These are phyloP conservation scores for Protomyces lactucae-debilis DNA, from an alignment of 1,139 yeast species.

Conservation along the genomic window DNA sequence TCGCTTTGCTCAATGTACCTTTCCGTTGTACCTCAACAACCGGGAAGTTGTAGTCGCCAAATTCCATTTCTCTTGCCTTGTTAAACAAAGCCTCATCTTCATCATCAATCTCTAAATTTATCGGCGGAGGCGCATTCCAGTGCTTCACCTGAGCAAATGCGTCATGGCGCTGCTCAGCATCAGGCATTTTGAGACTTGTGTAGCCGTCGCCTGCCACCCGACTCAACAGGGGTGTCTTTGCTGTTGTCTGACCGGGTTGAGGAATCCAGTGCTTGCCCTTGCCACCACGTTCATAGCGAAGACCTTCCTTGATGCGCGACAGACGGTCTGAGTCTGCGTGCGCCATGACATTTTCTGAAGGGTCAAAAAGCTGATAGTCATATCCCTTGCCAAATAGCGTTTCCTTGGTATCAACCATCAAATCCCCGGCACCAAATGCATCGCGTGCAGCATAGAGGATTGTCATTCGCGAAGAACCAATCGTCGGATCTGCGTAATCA, in stretches of 20 bases:
- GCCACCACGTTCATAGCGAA: slow-evolving; percentile 76
- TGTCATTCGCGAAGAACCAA: slow-evolving; percentile 93
- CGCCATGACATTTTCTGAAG: slow-evolving; percentile 38
- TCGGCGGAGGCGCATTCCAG: slow-evolving; percentile 12
- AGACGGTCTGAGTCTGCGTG: slow-evolving; percentile 54
- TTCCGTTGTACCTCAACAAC: slow-evolving; percentile 49
- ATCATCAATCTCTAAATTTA: slow-evolving; percentile 39
- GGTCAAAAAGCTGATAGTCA: slow-evolving; percentile 76
- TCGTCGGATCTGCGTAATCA: slow-evolving; percentile 92
- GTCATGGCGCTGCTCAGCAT: slow-evolving; percentile 13
- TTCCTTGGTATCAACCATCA: slow-evolving; percentile 67
- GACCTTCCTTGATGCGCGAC: slow-evolving; percentile 74
- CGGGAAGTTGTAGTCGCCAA: slow-evolving; percentile 57
- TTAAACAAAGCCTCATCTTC: slow-evolving; percentile 46
- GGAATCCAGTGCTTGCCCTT: slow-evolving; percentile 82
- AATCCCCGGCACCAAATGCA: slow-evolving; percentile 68
- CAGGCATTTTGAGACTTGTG: background rate
- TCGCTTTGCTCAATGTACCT: slow-evolving; percentile 36
- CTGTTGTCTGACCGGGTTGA: slow-evolving; percentile 24
- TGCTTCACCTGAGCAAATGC: slow-evolving; percentile 6
- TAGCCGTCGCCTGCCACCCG: background rate
- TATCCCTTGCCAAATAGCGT: slow-evolving; percentile 73
- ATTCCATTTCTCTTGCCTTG: slow-evolving; percentile 46
- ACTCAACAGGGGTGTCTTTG: slow-evolving; percentile 13
- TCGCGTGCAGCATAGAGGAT: slow-evolving; percentile 48